A percentile compares a stretch with the other conserved stretches of the same genome.
Conservation (phyloP, 352 stramenopile species). For the Phytophthora meadii region DNA sequence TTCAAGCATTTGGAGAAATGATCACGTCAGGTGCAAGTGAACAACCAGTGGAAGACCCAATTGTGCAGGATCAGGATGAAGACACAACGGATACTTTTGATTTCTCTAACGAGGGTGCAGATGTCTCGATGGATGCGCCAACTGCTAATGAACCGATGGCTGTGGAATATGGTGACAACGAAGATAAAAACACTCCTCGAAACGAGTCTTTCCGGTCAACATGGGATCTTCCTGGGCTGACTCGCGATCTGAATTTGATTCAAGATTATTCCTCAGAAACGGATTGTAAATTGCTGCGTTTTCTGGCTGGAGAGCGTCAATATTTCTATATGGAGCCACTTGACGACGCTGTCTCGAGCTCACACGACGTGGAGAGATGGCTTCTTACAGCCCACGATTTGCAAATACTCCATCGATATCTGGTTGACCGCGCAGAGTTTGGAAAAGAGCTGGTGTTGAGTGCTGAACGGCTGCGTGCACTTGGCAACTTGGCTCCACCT, state of each 20-base stretch:
- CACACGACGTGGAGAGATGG: slow-evolving; percentile 38
- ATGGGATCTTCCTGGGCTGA: slow-evolving; percentile 62
- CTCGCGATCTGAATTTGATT: slow-evolving; percentile 77
- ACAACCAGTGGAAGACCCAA: background rate
- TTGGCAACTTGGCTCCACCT: slow-evolving; percentile 32
- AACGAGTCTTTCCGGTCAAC: slow-evolving; percentile 63
- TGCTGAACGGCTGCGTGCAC: slow-evolving; percentile 37
- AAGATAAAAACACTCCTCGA: slow-evolving; percentile 25
- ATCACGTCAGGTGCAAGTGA: slow-evolving; percentile 31
- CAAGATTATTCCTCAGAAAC: slow-evolving; percentile 79
- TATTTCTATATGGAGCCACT: slow-evolving; percentile 84
- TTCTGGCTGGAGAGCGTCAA: slow-evolving; percentile 71
- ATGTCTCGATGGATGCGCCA: slow-evolving; percentile 13
- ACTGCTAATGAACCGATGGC: background rate
- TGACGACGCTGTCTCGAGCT: slow-evolving; percentile 10
- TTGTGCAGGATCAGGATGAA: slow-evolving; percentile 3
- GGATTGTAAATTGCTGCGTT: slow-evolving; percentile 62
- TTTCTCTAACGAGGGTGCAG: slow-evolving; percentile 21
- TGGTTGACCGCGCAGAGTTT: slow-evolving; percentile 33
- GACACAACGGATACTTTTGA: slow-evolving; percentile 15
- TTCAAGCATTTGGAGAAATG: slow-evolving; percentile 44
- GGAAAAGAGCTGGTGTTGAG: slow-evolving; percentile 41
- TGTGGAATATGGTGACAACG: slow-evolving; percentile 14
- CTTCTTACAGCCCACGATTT: slow-evolving; percentile 50
- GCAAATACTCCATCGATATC: slow-evolving; percentile 42